Conservation (phyloP, 768 basidiomycete genomes). For the Kwoniella pini region DNA sequence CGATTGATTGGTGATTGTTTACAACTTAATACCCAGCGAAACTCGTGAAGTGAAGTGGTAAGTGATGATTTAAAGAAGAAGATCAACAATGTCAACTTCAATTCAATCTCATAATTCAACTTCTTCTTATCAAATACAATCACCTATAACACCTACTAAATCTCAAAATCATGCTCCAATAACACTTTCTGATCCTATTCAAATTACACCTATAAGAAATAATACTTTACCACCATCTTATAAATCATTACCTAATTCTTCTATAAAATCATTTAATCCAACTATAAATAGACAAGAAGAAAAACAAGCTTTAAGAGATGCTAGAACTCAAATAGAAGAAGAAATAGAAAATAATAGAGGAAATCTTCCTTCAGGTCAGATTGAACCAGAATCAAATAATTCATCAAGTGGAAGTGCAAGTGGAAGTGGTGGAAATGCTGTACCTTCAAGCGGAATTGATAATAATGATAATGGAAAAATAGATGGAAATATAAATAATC, state of each 20-base stretch:
- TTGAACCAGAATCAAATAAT: neutral
- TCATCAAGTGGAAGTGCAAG: neutral
- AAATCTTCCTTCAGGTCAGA: neutral
- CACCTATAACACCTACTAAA: neutral
- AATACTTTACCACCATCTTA: conserved; percentile 2
- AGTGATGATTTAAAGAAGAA: too few species aligned
- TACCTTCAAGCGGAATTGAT: neutral
- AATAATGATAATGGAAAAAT: neutral
- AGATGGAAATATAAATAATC: neutral
- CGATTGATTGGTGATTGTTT: too few species aligned
- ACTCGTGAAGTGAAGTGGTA: too few species aligned
- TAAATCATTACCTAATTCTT: neutral
- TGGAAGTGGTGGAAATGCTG: neutral
- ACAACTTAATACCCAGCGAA: too few species aligned
- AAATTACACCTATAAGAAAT: neutral
- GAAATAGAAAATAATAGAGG: conserved; percentile 12
- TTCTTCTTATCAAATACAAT: neutral
- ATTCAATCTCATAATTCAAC: neutral
- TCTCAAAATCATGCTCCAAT: neutral
- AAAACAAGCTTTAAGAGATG: conserved; percentile 14
- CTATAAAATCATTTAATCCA: neutral
- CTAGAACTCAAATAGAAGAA: neutral
- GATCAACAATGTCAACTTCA: neutral
- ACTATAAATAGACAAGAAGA: conserved; percentile 14
- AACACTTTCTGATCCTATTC: neutral